A percentile compares a stretch with the other conserved stretches of the same genome.
phyloP scores from a whole-genome alignment of 257 asterid genomes.

The Datura wrightii region DNA sequence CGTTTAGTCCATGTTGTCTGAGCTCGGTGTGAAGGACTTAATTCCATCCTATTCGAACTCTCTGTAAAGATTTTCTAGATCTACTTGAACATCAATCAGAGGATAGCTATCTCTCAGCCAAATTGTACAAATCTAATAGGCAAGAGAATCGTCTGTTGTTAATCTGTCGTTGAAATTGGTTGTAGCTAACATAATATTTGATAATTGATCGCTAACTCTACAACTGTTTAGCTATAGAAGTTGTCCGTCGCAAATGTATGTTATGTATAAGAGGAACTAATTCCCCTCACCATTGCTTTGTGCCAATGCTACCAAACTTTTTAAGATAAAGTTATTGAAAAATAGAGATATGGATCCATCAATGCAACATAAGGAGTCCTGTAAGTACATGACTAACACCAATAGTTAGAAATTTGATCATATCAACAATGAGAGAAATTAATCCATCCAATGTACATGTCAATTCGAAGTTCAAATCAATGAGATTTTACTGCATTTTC shows the following conservation, averaged over 20 bases:
- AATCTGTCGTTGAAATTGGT: too few species aligned
- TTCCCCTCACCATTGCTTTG: background rate
- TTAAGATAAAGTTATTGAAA: background rate
- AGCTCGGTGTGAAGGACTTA: too few species aligned
- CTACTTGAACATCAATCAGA: too few species aligned
- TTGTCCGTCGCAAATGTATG: background rate
- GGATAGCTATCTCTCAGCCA: too few species aligned
- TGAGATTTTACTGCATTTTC: conserved; percentile 36
- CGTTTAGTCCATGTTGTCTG: too few species aligned
- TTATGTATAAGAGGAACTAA: background rate
- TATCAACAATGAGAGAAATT: background rate
- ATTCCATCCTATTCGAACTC: too few species aligned
- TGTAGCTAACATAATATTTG: background rate
- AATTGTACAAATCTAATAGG: too few species aligned
- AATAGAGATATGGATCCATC: background rate
- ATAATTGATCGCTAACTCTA: background rate
- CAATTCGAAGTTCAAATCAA: conserved; percentile 27
- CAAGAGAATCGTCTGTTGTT: too few species aligned
- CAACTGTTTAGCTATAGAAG: background rate
- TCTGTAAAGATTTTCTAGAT: too few species aligned
- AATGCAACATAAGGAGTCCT: background rate
- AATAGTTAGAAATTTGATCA: background rate
- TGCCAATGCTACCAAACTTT: background rate
- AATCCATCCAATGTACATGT: background rate
- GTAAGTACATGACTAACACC: background rate